phyloP scores from a whole-genome alignment of 1,284 basidiomycete species.

The Pseudozyma sp. region DNA sequence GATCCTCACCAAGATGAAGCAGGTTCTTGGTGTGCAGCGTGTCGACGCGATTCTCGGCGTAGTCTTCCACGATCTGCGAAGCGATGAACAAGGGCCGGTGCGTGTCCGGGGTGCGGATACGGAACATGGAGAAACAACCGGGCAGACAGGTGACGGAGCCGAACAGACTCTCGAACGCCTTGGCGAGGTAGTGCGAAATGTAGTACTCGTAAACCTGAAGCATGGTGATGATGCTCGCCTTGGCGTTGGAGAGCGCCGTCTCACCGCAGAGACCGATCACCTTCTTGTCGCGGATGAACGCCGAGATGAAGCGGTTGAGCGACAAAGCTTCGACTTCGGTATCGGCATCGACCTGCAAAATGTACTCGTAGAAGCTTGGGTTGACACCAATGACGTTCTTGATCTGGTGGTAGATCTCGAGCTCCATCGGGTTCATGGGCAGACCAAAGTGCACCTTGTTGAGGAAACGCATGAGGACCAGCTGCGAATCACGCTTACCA shows the following conservation, averaged over 20 bases:
- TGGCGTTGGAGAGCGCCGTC: constrained; percentile 87
- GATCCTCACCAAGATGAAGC: constrained; percentile 96
- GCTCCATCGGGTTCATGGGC: constrained; percentile 94
- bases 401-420: constrained; percentile 99
- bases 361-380: constrained; percentile 96
- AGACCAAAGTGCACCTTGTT: constrained; percentile 98
- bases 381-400: constrained; percentile 99
- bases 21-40: constrained; percentile 90
- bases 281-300: constrained; percentile 87
- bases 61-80: constrained; percentile 89
- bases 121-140: constrained; percentile 71
- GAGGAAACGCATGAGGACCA: constrained; percentile 95
- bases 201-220: constrained; percentile 79
- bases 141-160: constrained; percentile 98
- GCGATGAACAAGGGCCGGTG: constrained; percentile 72
- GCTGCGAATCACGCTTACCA: constrained; percentile 82
- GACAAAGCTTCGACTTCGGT: constrained; percentile 85
- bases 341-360: constrained; percentile 97
- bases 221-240: constrained; percentile 95
- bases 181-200: constrained; percentile 81
- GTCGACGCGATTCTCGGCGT: constrained; percentile 94
- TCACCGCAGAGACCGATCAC: constrained; percentile 93
- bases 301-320: constrained; percentile 88
- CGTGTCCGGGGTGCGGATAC: constrained; percentile 66
- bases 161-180: constrained; percentile 96